A percentile compares a stretch with the other conserved stretches of the same genome.
These are phyloP conservation scores for Cryptococcus neoformans DNA, from an alignment of 1,284 basidiomycete species.

Conservation along the genomic window DNA sequence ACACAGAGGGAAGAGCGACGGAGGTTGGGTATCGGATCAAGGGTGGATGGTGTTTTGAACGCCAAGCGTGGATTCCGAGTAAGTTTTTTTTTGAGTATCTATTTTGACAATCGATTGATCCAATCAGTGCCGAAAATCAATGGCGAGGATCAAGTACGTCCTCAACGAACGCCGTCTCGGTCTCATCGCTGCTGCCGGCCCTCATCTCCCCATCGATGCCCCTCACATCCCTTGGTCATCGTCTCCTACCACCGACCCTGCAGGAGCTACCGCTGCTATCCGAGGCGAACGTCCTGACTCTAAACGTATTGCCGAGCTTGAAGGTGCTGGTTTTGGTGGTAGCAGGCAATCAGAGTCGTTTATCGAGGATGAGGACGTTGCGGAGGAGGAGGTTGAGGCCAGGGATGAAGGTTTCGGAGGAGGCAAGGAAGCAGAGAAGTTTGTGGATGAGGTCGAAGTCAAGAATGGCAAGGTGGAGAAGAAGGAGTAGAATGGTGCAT, in stretches of 20 bases:
- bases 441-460: slow-evolving; percentile 32
- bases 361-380: slow-evolving; percentile 18
- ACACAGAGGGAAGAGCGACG: slow-evolving; percentile 78
- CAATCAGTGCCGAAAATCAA: slow-evolving; percentile 82
- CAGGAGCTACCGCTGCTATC: slow-evolving; percentile 18
- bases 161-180: slow-evolving; percentile 87
- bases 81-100: slow-evolving; percentile 10
- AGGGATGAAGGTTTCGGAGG: slow-evolving; percentile 43
- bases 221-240: slow-evolving; percentile 19
- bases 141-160: slow-evolving; percentile 93
- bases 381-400: slow-evolving; percentile 36
- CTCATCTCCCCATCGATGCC: slow-evolving; percentile 11
- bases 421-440: slow-evolving; percentile 36
- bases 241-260: slow-evolving; percentile 18
- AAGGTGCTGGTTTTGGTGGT: not conserved
- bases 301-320: not conserved
- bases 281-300: slow-evolving; percentile 10
- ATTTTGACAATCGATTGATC: not conserved
- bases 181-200: slow-evolving; percentile 61
- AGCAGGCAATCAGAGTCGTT: slow-evolving; percentile 10
- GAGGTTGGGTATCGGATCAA: slow-evolving; percentile 55
- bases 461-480: slow-evolving; percentile 22
- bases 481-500: slow-evolving; percentile 15
- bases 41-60: slow-evolving; percentile 35
- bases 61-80: slow-evolving; percentile 36